Evolutionary conservation across 257 asterid genomes (phyloP).

Genomic region (Coffea canephora): DNA sequence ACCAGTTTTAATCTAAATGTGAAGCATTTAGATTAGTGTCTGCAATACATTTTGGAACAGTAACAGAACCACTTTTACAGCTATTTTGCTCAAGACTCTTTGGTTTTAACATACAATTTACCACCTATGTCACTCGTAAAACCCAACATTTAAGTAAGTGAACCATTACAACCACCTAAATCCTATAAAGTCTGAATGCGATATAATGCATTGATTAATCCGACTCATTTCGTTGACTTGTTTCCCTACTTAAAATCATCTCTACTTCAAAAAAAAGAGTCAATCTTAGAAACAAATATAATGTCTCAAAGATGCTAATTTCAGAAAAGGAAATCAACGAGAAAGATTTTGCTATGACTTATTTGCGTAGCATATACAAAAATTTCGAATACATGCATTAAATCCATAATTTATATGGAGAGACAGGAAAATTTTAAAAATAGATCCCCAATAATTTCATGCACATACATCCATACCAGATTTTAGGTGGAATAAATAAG

Average conservation of each 20-base stretch:
- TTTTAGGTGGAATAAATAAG: too few relatives aligned
- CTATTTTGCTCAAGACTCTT: background rate
- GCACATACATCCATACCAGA: background rate
- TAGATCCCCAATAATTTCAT: too few relatives aligned
- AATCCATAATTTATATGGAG: background rate
- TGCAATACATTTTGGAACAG: background rate
- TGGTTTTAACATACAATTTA: slow-evolving; percentile 3
- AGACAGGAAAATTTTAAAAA: too few relatives aligned
- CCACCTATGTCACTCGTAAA: background rate
- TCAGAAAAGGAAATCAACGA: background rate
- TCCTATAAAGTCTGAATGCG: background rate
- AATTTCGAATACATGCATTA: background rate
- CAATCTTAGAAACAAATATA: background rate
- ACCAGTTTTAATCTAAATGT: background rate
- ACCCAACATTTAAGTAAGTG: background rate
- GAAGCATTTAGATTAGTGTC: background rate
- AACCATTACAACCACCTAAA: background rate
- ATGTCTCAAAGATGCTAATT: background rate
- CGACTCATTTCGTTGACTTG: background rate
- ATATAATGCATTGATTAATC: background rate
- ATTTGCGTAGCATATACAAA: background rate
- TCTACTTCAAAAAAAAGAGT: background rate
- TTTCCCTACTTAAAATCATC: slow-evolving; percentile 6
- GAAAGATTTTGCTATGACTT: background rate
- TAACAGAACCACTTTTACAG: background rate